phyloP scores from a whole-genome alignment of 768 basidiomycete genomes.

The Coprinopsis strossmayeri region DNA sequence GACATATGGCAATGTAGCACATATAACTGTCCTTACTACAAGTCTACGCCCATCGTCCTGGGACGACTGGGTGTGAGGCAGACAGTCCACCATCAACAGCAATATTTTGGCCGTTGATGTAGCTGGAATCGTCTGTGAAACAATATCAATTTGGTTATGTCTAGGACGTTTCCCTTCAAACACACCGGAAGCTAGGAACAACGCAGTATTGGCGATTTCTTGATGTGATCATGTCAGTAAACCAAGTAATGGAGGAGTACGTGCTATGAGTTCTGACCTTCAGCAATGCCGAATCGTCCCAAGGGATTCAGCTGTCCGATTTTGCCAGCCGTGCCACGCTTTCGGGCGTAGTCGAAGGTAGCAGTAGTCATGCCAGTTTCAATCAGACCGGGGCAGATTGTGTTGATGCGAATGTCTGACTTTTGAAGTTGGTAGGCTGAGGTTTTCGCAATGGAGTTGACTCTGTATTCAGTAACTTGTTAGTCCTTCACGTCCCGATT shows the following conservation, averaged over 20 bases:
- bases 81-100: slow-evolving; percentile 86
- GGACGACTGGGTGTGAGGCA: slow-evolving; percentile 70
- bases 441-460: slow-evolving; percentile 85
- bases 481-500: background rate
- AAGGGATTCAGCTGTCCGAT: slow-evolving; percentile 83
- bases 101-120: slow-evolving; percentile 85
- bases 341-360: slow-evolving; percentile 74
- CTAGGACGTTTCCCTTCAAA: slow-evolving; percentile 7
- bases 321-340: slow-evolving; percentile 65
- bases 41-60: slow-evolving; percentile 69
- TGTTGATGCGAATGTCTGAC: slow-evolving; percentile 82
- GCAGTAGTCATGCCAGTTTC: slow-evolving; percentile 85
- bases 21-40: too few species aligned
- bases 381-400: slow-evolving; percentile 87
- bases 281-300: slow-evolving; percentile 73
- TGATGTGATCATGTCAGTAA: slow-evolving; percentile 11
- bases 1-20: background rate
- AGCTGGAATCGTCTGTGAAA: slow-evolving; percentile 74
- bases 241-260: background rate
- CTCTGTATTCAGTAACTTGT: slow-evolving; percentile 37
- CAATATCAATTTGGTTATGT: slow-evolving; percentile 1
- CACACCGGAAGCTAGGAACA: slow-evolving; percentile 86
- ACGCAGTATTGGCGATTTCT: slow-evolving; percentile 84
- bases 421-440: slow-evolving; percentile 72
- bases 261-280: slow-evolving; percentile 43